Percentiles rank a stretch among this genome's conserved stretches.
These are phyloP conservation scores for Agrocybe pediades DNA, from an alignment of 768 basidiomycete genomes.

Conservation along the genomic window DNA sequence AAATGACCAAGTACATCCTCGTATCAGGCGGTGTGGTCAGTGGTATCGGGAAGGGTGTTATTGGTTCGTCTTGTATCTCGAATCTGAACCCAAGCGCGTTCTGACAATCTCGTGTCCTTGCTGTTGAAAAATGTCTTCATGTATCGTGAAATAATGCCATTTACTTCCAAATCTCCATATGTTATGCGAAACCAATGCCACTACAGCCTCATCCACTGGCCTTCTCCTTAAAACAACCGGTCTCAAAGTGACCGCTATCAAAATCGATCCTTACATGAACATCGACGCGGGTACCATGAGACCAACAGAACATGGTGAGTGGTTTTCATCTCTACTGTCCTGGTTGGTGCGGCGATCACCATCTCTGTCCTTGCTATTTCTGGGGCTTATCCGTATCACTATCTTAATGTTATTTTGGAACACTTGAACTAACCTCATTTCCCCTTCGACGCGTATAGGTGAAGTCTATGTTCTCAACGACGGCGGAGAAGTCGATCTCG, in stretches of 20 bases:
- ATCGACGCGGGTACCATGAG: conserved; percentile 99
- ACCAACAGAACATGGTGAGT: conserved; percentile 94
- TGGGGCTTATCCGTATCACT: too few relatives aligned
- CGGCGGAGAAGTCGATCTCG: conserved; percentile 96
- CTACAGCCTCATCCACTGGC: conserved; percentile 91
- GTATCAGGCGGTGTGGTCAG: conserved; percentile 98
- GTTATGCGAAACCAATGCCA: neutral
- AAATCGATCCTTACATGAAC: conserved; percentile 99
- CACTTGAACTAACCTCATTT: neutral
- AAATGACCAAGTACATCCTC: conserved; percentile 94
- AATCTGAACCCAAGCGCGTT: neutral
- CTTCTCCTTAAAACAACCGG: conserved; percentile 93
- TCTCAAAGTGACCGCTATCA: conserved; percentile 97
- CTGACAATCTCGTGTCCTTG: neutral
- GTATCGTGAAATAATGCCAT: too few relatives aligned
- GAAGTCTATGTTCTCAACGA: conserved; percentile 99
- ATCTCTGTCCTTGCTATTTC: too few relatives aligned
- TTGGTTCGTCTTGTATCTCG: conserved; percentile 64
- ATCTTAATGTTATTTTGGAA: too few relatives aligned
- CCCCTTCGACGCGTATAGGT: conserved; percentile 38
- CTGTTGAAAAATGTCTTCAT: too few relatives aligned
- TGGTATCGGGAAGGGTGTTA: conserved; percentile 99
- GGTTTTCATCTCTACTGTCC: neutral
- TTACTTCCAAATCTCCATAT: too few relatives aligned
- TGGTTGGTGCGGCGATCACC: neutral